These are phyloP conservation scores for Calocybe indica DNA, from an alignment of 768 basidiomycete genomes.

Conservation along the genomic window DNA sequence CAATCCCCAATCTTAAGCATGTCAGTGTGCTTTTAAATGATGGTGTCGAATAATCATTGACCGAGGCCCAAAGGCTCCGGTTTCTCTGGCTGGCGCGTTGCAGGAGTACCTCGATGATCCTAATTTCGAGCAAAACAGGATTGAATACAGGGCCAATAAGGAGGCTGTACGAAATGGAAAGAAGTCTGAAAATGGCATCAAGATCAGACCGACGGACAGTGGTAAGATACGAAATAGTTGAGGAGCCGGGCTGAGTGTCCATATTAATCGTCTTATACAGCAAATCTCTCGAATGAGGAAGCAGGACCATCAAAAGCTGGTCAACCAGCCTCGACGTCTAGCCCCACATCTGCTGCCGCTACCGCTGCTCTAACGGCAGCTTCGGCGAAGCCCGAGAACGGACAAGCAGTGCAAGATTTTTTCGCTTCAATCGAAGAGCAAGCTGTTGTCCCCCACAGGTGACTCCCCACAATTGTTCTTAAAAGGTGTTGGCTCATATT, in stretches of 20 bases:
- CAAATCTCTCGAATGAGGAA: too few species aligned
- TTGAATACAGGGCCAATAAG: constrained; percentile 87
- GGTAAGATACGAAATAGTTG: too few species aligned
- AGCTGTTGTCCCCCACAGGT: constrained; percentile 20
- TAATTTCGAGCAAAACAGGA: constrained; percentile 91
- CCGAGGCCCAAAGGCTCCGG: constrained; percentile 63
- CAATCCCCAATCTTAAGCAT: constrained; percentile 92
- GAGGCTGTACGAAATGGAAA: constrained; percentile 44
- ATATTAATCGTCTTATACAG: too few species aligned
- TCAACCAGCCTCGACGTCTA: too few species aligned
- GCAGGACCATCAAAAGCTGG: too few species aligned
- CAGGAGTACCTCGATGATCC: constrained; percentile 97
- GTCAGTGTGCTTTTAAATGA: constrained; percentile 29
- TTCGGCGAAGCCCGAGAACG: constrained; percentile 10
- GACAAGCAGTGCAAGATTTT: constrained; percentile 70
- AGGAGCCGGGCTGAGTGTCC: too few species aligned
- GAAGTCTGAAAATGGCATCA: constrained; percentile 7
- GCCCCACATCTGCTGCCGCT: not conserved
- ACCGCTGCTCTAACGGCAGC: constrained; percentile 5
- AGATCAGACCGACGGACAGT: too few species aligned
- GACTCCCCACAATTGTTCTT: too few species aligned
- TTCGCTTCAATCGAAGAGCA: constrained; percentile 86
- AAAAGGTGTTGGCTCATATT: constrained; percentile 25
- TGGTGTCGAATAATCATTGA: not conserved
- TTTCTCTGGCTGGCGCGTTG: constrained; percentile 87